phyloP scores from a whole-genome alignment of 2,329 filamentous ascomycete genomes.

The Claviceps monticola region DNA sequence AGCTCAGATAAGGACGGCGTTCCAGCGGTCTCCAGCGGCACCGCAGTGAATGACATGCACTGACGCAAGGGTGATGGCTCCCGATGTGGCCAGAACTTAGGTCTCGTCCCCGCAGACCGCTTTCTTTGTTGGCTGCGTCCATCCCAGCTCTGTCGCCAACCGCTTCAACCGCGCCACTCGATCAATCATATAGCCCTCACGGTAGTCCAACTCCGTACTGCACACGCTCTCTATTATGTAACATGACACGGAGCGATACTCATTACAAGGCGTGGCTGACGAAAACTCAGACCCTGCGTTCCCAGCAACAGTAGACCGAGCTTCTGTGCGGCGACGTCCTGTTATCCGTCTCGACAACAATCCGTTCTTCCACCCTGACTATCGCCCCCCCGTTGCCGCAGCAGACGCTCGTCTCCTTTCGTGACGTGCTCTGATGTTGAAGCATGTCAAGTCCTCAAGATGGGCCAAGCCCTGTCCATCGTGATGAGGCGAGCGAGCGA shows the following conservation, averaged over 20 bases:
- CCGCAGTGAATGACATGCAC: background rate
- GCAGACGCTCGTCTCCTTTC: background rate
- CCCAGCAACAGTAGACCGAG: background rate
- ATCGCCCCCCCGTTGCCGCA: background rate
- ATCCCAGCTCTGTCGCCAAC: background rate
- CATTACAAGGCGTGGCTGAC: conserved; percentile 1
- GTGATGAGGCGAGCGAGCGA: conserved; percentile 1
- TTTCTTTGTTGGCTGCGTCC: background rate
- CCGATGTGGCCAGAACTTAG: background rate
- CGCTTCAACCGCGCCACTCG: background rate
- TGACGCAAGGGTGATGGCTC: conserved; percentile 9
- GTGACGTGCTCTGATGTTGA: conserved; percentile 10
- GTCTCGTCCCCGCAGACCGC: background rate
- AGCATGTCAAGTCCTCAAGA: conserved; percentile 21
- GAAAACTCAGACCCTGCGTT: conserved; percentile 2
- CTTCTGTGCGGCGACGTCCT: background rate
- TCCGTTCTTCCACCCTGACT: background rate
- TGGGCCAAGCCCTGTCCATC: conserved; percentile 11
- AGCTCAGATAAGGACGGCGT: too few relatives aligned
- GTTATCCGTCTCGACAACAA: background rate
- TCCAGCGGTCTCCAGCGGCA: too few relatives aligned
- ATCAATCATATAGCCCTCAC: background rate
- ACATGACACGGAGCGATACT: background rate
- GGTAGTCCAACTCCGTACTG: background rate
- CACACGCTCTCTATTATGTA: background rate